Evolutionary conservation across 1,284 basidiomycete genomes (phyloP).

Genomic region (Xerocomus minutiporus): DNA sequence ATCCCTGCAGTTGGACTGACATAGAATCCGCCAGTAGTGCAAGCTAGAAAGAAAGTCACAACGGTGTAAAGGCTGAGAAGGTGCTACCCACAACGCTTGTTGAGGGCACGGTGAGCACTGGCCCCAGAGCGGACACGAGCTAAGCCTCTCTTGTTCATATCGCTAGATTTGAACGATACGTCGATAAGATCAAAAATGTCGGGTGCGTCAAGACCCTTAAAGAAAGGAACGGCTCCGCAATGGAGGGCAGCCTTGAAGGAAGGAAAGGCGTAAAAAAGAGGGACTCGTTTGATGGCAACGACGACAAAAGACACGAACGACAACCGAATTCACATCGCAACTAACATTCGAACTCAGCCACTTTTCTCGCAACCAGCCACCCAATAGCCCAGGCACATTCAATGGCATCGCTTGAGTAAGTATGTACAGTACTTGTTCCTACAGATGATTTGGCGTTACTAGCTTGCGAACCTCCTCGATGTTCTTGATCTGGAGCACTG

Average conservation of each 20-base stretch:
- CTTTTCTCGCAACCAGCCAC: neutral
- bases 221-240: slow-evolving; percentile 30
- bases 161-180: neutral
- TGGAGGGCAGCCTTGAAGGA: slow-evolving; percentile 18
- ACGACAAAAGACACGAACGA: slow-evolving; percentile 8
- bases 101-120: slow-evolving; percentile 15
- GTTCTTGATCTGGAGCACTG: neutral
- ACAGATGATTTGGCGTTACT: neutral
- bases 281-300: slow-evolving; percentile 1
- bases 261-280: slow-evolving; percentile 19
- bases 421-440: too few relatives aligned
- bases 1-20: slow-evolving; percentile 52
- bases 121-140: slow-evolving; percentile 26
- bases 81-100: slow-evolving; percentile 21
- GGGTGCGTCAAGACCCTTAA: slow-evolving; percentile 5
- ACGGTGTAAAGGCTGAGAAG: neutral
- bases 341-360: slow-evolving; percentile 27
- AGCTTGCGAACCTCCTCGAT: neutral
- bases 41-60: slow-evolving; percentile 36
- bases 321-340: slow-evolving; percentile 4
- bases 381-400: slow-evolving; percentile 11
- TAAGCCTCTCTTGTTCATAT: slow-evolving; percentile 33
- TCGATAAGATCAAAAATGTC: slow-evolving; percentile 1
- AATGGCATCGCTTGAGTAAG: neutral
- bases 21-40: slow-evolving; percentile 63